phyloP scores from a whole-genome alignment of 768 basidiomycete genomes.

The Mrakia frigida region DNA sequence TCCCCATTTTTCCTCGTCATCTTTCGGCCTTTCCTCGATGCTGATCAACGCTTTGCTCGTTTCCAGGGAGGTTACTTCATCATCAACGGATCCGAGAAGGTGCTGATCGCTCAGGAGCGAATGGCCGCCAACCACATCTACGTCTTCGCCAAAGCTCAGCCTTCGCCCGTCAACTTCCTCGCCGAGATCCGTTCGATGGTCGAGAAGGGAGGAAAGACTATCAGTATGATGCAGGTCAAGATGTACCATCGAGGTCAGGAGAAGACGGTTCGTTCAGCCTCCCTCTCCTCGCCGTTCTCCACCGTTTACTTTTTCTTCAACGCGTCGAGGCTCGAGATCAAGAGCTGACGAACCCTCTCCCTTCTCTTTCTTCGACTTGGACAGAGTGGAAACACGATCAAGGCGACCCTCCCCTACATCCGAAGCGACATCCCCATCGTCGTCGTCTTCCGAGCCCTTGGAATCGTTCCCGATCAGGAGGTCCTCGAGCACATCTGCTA shows the following conservation, averaged over 20 bases:
- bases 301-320: neutral
- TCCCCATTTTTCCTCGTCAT: neutral
- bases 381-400: slow-evolving; percentile 85
- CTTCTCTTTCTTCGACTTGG: neutral
- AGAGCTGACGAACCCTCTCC: too few relatives aligned
- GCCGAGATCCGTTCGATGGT: slow-evolving; percentile 96
- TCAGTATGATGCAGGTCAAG: slow-evolving; percentile 95
- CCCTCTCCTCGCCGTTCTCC: neutral
- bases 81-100: slow-evolving; percentile 99
- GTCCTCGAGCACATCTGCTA: slow-evolving; percentile 98
- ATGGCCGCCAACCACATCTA: slow-evolving; percentile 99
- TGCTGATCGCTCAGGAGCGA: slow-evolving; percentile 97
- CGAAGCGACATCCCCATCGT: slow-evolving; percentile 97
- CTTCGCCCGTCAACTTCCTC: slow-evolving; percentile 89
- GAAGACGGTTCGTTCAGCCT: slow-evolving; percentile 61
- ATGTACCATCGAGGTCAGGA: slow-evolving; percentile 89
- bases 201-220: slow-evolving; percentile 96
- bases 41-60: neutral
- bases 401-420: slow-evolving; percentile 95
- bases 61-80: slow-evolving; percentile 91
- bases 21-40: neutral
- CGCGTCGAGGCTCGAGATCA: neutral
- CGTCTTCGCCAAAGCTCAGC: slow-evolving; percentile 95
- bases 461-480: slow-evolving; percentile 94
- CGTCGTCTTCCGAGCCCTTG: slow-evolving; percentile 96